Evolutionary conservation across 768 basidiomycete genomes (phyloP).

Genomic region (Rhizopogon rudus): DNA sequence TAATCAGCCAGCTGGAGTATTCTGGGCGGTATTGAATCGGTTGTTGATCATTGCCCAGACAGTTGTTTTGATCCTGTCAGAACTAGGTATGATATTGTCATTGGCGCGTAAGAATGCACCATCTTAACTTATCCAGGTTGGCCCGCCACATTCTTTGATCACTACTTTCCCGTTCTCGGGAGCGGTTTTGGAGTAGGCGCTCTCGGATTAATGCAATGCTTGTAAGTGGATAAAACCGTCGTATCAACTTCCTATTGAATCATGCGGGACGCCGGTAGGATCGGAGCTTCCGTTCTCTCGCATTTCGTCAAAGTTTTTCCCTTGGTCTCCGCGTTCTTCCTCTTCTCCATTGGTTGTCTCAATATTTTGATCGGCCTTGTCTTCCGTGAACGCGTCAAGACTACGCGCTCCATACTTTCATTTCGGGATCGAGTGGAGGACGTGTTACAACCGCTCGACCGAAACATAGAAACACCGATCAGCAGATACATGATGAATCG

Average conservation of each 20-base stretch:
- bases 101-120: background rate
- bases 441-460: constrained; percentile 43
- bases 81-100: constrained; percentile 33
- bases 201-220: constrained; percentile 81
- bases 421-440: constrained; percentile 60
- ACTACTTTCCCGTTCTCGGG: constrained; percentile 91
- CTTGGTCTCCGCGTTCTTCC: constrained; percentile 81
- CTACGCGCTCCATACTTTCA: constrained; percentile 58
- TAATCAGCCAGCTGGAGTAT: constrained; percentile 86
- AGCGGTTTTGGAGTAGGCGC: constrained; percentile 80
- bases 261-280: constrained; percentile 27
- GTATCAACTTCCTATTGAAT: background rate
- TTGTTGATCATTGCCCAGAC: constrained; percentile 83
- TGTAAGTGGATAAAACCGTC: constrained; percentile 43
- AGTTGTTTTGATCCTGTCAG: constrained; percentile 55
- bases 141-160: constrained; percentile 75
- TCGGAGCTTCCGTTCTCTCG: constrained; percentile 66
- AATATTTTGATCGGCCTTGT: constrained; percentile 81
- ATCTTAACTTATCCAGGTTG: constrained; percentile 37
- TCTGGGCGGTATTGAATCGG: constrained; percentile 86
- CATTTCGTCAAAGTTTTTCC: constrained; percentile 81
- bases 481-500: constrained; percentile 78
- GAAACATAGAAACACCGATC: constrained; percentile 34
- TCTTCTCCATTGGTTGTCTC: constrained; percentile 77
- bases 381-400: constrained; percentile 66